A percentile compares a stretch with the other conserved stretches of the same genome.
phyloP scores from a whole-genome alignment of 2,329 filamentous ascomycete species.

The Plenodomus lindquistii region DNA sequence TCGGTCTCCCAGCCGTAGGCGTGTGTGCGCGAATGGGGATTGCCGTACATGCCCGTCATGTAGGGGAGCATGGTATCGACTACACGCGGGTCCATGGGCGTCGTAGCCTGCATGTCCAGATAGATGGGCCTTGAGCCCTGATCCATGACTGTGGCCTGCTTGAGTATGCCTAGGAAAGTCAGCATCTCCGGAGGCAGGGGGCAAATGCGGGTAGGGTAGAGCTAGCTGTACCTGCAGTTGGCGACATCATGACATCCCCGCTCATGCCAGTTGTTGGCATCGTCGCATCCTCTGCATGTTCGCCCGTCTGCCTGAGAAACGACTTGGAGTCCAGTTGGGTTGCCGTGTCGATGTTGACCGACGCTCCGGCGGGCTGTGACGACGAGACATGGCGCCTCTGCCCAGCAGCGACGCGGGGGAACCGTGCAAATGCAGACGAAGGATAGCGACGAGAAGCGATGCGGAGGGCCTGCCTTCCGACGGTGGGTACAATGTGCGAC shows the following conservation, averaged over 20 bases:
- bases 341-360: constrained; percentile 79
- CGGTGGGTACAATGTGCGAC: constrained; percentile 62
- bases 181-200: constrained; percentile 12
- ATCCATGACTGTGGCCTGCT: constrained; percentile 90
- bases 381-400: constrained; percentile 80
- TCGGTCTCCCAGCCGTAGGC: constrained; percentile 99
- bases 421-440: constrained; percentile 45
- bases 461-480: constrained; percentile 74
- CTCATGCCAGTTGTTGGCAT: constrained; percentile 63
- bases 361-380: constrained; percentile 76
- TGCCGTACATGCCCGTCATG: constrained; percentile 91
- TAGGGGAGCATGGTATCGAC: constrained; percentile 96
- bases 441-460: constrained; percentile 58
- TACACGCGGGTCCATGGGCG: constrained; percentile 90
- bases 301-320: constrained; percentile 65
- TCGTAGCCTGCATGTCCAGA: constrained; percentile 97
- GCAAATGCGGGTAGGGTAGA: constrained; percentile 3
- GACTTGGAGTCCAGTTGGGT: constrained; percentile 86
- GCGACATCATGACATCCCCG: constrained; percentile 74
- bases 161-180: constrained; percentile 68
- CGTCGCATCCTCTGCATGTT: constrained; percentile 58
- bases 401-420: constrained; percentile 44
- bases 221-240: constrained; percentile 67
- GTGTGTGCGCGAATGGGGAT: constrained; percentile 95
- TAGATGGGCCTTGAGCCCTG: constrained; percentile 94